Conservation (phyloP, 768 basidiomycete species). For the Astraeus odoratus region DNA sequence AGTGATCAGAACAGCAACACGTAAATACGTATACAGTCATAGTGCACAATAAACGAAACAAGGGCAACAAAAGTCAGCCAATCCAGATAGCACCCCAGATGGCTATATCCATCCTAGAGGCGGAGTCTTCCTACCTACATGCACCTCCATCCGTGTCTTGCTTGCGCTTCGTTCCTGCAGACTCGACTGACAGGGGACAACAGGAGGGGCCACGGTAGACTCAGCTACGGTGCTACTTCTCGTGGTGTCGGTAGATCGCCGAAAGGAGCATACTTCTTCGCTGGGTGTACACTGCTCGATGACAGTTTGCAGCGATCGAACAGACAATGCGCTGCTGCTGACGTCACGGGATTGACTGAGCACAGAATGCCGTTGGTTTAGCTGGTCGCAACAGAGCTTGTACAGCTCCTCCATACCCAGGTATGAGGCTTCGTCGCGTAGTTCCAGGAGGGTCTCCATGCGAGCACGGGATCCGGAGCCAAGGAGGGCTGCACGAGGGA, state of each 20-base stretch:
- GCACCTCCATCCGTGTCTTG: slow-evolving; percentile 3
- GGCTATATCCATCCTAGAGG: slow-evolving; percentile 45
- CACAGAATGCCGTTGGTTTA: slow-evolving; percentile 43
- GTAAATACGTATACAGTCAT: too few relatives aligned
- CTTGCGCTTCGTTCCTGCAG: slow-evolving; percentile 15
- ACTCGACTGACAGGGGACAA: slow-evolving; percentile 6
- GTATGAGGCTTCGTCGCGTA: slow-evolving; percentile 73
- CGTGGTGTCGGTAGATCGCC: not conserved
- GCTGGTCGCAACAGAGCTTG: slow-evolving; percentile 61
- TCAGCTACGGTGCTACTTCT: not conserved
- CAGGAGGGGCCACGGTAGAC: slow-evolving; percentile 5
- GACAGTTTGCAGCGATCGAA: slow-evolving; percentile 55
- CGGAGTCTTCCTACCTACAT: slow-evolving; percentile 10
- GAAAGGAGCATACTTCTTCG: slow-evolving; percentile 8
- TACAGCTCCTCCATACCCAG: slow-evolving; percentile 63
- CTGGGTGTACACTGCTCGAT: slow-evolving; percentile 43
- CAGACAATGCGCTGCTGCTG: slow-evolving; percentile 43
- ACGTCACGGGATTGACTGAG: slow-evolving; percentile 33
- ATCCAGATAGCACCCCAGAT: not conserved
- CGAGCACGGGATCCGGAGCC: slow-evolving; percentile 37
- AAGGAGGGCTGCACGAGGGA: slow-evolving; percentile 57
- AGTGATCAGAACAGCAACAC: too few relatives aligned
- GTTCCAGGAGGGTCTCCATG: slow-evolving; percentile 62
- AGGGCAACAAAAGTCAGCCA: not conserved
- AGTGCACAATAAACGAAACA: too few relatives aligned